A percentile compares a stretch with the other conserved stretches of the same genome.
Evolutionary conservation across 2,329 filamentous ascomycete genomes (phyloP).

Genomic region (Paraconiothyrium brasiliense): DNA sequence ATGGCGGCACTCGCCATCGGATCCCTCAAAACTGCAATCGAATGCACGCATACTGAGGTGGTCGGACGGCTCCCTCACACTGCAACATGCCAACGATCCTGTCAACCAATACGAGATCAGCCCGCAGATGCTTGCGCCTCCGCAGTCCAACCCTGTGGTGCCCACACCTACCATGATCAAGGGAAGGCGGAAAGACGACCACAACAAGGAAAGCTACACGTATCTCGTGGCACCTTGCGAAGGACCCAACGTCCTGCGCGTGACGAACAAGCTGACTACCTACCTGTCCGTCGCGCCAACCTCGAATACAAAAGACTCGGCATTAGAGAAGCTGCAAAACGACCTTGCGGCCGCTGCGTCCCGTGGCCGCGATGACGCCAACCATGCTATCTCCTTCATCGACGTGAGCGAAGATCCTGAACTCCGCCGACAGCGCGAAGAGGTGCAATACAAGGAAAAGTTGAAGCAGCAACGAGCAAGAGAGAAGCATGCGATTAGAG

Average conservation of each 20-base stretch:
- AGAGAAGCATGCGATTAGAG: conserved; percentile 72
- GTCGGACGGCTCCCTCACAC: conserved; percentile 80
- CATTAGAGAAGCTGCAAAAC: conserved; percentile 73
- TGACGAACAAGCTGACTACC: conserved; percentile 79
- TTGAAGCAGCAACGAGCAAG: conserved; percentile 68
- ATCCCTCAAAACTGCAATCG: conserved; percentile 73
- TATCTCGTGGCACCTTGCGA: conserved; percentile 79
- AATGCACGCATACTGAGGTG: conserved; percentile 79
- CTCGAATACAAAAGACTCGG: conserved; percentile 74
- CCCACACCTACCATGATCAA: conserved; percentile 57
- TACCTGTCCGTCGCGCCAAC: conserved; percentile 75
- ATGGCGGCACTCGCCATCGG: conserved; percentile 72
- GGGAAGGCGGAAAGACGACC: conserved; percentile 50
- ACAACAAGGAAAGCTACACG: conserved; percentile 77
- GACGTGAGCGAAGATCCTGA: conserved; percentile 78
- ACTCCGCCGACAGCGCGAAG: conserved; percentile 76
- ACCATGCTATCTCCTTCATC: conserved; percentile 70
- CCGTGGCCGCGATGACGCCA: conserved; percentile 55
- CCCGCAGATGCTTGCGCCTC: conserved; percentile 74
- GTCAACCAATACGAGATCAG: conserved; percentile 77
- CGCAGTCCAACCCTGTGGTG: conserved; percentile 59
- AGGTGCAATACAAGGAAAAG: conserved; percentile 77
- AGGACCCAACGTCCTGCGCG: conserved; percentile 72
- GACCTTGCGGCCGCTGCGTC: conserved; percentile 71
- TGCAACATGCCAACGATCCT: conserved; percentile 75